A percentile compares a stretch with the other conserved stretches of the same genome.
Conservation (phyloP, 1,139 yeast species). For the Yamadazyma atlantica region DNA sequence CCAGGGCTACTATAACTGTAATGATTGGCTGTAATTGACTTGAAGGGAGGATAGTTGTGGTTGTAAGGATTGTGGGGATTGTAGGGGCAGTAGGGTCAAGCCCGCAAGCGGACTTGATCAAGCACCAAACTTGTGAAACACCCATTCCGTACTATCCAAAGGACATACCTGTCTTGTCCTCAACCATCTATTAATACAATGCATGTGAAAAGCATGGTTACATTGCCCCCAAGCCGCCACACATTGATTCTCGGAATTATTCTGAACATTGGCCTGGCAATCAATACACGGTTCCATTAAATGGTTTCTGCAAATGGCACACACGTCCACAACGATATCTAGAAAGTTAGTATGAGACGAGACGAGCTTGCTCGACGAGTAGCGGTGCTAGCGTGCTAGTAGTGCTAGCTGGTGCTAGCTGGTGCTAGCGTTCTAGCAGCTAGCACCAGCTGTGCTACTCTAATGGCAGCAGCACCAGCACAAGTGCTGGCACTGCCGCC, state of each 20-base stretch:
- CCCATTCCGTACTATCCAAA: slow-evolving; percentile 93
- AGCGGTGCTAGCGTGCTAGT: too few species aligned
- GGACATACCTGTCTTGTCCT: slow-evolving; percentile 98
- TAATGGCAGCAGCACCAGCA: too few species aligned
- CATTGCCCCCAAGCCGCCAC: slow-evolving; percentile 98
- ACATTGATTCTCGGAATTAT: slow-evolving; percentile 72
- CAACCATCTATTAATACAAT: slow-evolving; percentile 95
- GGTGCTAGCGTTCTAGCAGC: too few species aligned
- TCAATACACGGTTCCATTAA: slow-evolving; percentile 98
- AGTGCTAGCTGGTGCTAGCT: too few species aligned
- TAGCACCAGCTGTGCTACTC: too few species aligned
- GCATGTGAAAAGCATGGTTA: slow-evolving; percentile 92
- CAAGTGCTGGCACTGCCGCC: too few species aligned
- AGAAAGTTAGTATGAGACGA: slow-evolving; percentile 32
- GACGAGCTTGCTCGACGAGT: too few species aligned
- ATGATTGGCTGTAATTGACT: too few species aligned
- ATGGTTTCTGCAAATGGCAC: slow-evolving; percentile 98
- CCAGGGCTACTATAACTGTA: neutral
- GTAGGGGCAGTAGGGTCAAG: too few species aligned
- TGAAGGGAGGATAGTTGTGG: too few species aligned
- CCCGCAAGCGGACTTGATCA: too few species aligned
- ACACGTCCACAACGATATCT: slow-evolving; percentile 87
- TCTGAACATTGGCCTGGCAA: slow-evolving; percentile 84
- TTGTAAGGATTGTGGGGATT: too few species aligned
- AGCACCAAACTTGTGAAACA: slow-evolving; percentile 73